Evolutionary conservation across 2,329 filamentous ascomycete species (phyloP).

Genomic region (Ploettnerulaceae sp.): DNA sequence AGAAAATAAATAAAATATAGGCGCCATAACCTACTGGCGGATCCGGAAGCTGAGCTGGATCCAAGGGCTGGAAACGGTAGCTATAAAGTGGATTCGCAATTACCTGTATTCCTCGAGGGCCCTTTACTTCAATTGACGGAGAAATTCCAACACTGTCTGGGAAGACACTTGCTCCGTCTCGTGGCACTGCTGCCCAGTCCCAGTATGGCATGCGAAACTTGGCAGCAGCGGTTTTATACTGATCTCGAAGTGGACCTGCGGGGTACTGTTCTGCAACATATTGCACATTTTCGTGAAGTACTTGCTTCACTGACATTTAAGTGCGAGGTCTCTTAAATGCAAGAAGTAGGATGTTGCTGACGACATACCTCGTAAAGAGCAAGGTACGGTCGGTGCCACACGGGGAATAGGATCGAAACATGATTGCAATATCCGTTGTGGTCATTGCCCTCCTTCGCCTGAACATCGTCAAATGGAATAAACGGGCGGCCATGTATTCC

Average conservation of each 20-base stretch:
- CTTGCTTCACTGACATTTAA: slow-evolving; percentile 42
- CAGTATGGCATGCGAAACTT: slow-evolving; percentile 44
- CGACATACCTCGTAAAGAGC: slow-evolving; percentile 49
- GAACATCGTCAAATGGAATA: slow-evolving; percentile 23
- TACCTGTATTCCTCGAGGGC: slow-evolving; percentile 42
- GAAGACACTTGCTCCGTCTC: slow-evolving; percentile 44
- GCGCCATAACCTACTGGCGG: slow-evolving; percentile 46
- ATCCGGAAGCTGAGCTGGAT: slow-evolving; percentile 49
- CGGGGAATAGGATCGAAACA: slow-evolving; percentile 29
- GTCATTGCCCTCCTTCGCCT: slow-evolving; percentile 15
- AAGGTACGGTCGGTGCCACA: slow-evolving; percentile 53
- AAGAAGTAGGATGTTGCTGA: too few relatives aligned
- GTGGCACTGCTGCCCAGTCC: slow-evolving; percentile 45
- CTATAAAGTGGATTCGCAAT: slow-evolving; percentile 50
- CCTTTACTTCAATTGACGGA: slow-evolving; percentile 44
- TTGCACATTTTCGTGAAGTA: slow-evolving; percentile 43
- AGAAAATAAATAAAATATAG: neutral
- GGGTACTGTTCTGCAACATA: slow-evolving; percentile 39
- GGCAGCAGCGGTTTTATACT: slow-evolving; percentile 42
- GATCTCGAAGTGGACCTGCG: slow-evolving; percentile 27
- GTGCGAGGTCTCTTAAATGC: too few relatives aligned
- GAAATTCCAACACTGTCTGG: slow-evolving; percentile 44
- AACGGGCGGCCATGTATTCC: slow-evolving; percentile 31
- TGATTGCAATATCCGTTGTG: slow-evolving; percentile 29
- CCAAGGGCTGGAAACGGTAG: slow-evolving; percentile 44